Evolutionary conservation across 1,284 basidiomycete species (phyloP), one percentile per base, ranked within the genome.

Genomic region (Ceratobasidium sp.): DNA sequence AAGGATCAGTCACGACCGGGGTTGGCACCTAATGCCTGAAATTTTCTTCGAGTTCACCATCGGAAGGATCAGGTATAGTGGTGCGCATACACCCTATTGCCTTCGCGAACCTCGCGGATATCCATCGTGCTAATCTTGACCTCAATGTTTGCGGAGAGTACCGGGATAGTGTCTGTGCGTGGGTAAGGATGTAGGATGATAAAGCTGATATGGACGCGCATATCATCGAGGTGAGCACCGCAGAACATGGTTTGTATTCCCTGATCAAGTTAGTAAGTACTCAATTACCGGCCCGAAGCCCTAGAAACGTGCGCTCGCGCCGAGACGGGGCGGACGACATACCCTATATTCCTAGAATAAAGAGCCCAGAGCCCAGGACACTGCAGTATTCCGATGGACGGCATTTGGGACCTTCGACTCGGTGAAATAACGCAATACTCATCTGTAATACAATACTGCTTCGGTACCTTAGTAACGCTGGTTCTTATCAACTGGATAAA

Each of bases 41-140:
- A 21, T 13, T 13, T 13, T 49, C 50, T 53, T 2, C 11, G 30
- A 19, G 16, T 23, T 49, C 36, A 49, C 52, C 41, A 64, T 54
- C 60, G 25, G 39, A 64, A 49, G 50, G 36, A 64, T 64, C 60
- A 42, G 36, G n/a, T 46, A 4, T 21, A 39, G 36, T 64, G 21
- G 58, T 53, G 53, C 36, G 49, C 50, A 64, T 64, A 53, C 39
- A 64, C 36, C 11, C 16, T 19, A 11, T 54, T 39, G 49, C 42
- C 60, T 54, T 54, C 39, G 59, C 3, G 50, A 36, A 39, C 46
- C 47, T 23, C 25, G 5, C 7, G 14, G 16, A 52, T 42, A 62
- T 39, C 29, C 39, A 41, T 49, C 33, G 53, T 36, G 5, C 4
- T 36, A 36, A 36, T 11, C 33, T 36, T 36, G 33, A 36, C 33